These are phyloP conservation scores for Sugiyamaella grinbergsii DNA, from an alignment of 1,139 yeast species.

Conservation along the genomic window DNA sequence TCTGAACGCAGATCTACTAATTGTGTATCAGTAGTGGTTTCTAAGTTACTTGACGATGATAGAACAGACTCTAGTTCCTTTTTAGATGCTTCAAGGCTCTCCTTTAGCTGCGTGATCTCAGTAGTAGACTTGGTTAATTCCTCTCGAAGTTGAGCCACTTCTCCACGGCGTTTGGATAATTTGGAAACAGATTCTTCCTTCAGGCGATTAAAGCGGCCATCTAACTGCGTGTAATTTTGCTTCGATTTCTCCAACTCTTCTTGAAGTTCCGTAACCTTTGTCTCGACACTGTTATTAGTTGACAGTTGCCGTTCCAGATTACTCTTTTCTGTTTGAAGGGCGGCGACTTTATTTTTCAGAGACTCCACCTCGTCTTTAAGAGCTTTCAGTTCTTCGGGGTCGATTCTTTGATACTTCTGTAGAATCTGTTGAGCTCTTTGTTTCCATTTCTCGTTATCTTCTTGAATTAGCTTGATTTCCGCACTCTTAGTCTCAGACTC, in stretches of 20 bases:
- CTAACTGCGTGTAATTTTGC: conserved; percentile 19
- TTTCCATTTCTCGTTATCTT: conserved; percentile 57
- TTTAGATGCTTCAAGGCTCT: conserved; percentile 30
- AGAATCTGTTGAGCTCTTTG: conserved; percentile 52
- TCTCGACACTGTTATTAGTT: conserved; percentile 6
- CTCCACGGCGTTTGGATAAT: conserved; percentile 35
- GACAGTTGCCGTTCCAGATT: conserved; percentile 5
- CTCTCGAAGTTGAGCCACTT: conserved; percentile 30
- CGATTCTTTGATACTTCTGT: conserved; percentile 51
- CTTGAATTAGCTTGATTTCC: conserved; percentile 44
- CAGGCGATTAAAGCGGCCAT: conserved; percentile 33
- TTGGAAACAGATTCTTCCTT: conserved; percentile 39
- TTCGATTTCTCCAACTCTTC: conserved; percentile 18
- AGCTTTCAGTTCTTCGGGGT: conserved; percentile 50
- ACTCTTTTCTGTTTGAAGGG: conserved; percentile 21
- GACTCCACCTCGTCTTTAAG: conserved; percentile 44
- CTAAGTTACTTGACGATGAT: conserved; percentile 25
- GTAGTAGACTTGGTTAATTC: conserved; percentile 29
- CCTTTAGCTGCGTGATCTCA: conserved; percentile 26
- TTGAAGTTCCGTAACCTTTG: conserved; percentile 19
- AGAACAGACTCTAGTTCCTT: conserved; percentile 26
- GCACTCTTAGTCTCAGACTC: conserved; percentile 49
- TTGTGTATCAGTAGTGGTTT: conserved; percentile 25
- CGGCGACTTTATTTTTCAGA: conserved; percentile 29
- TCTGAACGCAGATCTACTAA: conserved; percentile 31